Base-by-base conservation (phyloP, 1,139 yeast genomes). In the Pneumocystis sp. region DNA sequence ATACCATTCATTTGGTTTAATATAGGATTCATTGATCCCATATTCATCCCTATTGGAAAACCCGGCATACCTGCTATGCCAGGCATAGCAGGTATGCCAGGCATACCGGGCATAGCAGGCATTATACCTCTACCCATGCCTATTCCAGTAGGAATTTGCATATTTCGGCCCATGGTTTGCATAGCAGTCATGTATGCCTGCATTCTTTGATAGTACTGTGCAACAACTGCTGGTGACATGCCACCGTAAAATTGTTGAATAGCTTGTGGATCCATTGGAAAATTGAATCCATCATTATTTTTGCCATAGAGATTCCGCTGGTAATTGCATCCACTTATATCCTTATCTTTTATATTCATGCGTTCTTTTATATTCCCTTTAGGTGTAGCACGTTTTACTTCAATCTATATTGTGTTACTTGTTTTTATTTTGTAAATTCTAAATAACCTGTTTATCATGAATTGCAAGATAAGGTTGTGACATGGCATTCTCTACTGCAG, bases 351-450 rank as follows among this genome's bases (percentile, higher is more conserved):
- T 10, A 34, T 50, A 50, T 50, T 50, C 34, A 10, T 25, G 10
- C 57, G 57, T 50, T 50, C 57, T 50, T 25, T 68, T 72, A 64
- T 70, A 62, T 71, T 69, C 76, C 81, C 85, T 75, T 97, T 83
- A 69, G 98, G 97, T 74, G 91, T 97, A n/a, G 99, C 99, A 72
- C 96, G 84, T 76, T 93, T 93, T 68, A 93, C 96, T 76, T 93
- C 98, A 83, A 93, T 96, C 74, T 90, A 90, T 70, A 90, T 21
- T 21, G 34, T n/a, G 12, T 40, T 29, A 29, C 17, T 37, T 25
- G 1, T 50, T 50, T 21, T 50, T 15, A 21, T 25, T 25, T 50
- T 50, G 6, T 21, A 56, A n/a, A 45, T n/a, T 64, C 19, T 34
- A 65, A 17, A 65, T 8, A 29, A 35, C 63, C 87, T 65, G 63